Conservation (phyloP, 2,329 filamentous ascomycete species). For the Neonectria magnoliae region DNA sequence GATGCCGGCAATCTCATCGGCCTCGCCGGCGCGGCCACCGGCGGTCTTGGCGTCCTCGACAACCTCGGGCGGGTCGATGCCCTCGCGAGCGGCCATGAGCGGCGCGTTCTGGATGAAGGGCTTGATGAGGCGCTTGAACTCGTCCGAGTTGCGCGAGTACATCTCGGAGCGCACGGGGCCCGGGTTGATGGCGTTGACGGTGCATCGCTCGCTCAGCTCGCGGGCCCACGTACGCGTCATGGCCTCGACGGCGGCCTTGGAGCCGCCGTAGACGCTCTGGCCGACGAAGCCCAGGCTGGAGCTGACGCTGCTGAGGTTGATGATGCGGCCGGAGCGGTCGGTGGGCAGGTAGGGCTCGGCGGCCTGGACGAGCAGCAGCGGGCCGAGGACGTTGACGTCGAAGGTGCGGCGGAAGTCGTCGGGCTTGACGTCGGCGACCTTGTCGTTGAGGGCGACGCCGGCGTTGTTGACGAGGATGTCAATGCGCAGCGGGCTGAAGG, state of each 20-base stretch:
- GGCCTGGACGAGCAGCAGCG: conserved; percentile 79
- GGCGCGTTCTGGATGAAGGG: conserved; percentile 44
- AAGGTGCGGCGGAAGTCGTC: conserved; percentile 76
- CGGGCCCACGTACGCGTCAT: conserved; percentile 66
- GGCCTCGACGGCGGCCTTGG: conserved; percentile 64
- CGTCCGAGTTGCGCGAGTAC: conserved; percentile 51
- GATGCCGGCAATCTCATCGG: conserved; percentile 39
- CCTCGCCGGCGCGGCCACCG: conserved; percentile 41
- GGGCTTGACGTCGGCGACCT: conserved; percentile 66
- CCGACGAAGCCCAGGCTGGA: conserved; percentile 59
- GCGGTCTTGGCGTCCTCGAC: conserved; percentile 42
- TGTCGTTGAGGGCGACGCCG: conserved; percentile 72
- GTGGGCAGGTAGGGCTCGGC: conserved; percentile 73
- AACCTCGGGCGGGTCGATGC: conserved; percentile 37
- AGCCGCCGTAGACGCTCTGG: conserved; percentile 63
- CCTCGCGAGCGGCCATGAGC: conserved; percentile 38
- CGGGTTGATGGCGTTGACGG: conserved; percentile 65
- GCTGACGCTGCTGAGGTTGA: conserved; percentile 63
- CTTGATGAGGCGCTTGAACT: conserved; percentile 43
- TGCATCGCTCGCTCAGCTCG: conserved; percentile 61
- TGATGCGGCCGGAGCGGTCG: conserved; percentile 70
- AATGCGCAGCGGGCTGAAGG: conserved; percentile 39
- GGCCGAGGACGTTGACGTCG: conserved; percentile 82
- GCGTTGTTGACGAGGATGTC: conserved; percentile 88
- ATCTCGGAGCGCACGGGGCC: conserved; percentile 62